A percentile compares a stretch with the other conserved stretches of the same genome.
Evolutionary conservation across 768 basidiomycete genomes (phyloP).

Genomic region (Lentinula sp.): DNA sequence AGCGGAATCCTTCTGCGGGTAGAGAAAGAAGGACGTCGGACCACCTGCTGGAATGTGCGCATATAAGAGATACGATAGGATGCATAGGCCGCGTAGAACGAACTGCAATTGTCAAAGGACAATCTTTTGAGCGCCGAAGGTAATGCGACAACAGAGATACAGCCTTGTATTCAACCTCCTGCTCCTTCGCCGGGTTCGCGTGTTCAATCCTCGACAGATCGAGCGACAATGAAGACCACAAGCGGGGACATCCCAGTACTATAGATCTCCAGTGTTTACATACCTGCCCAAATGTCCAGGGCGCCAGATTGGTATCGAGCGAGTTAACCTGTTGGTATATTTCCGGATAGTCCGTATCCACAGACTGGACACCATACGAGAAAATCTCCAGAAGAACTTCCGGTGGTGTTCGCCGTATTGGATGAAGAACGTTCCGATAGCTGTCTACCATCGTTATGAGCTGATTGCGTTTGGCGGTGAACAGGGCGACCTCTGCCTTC

Average conservation of each 20-base stretch:
- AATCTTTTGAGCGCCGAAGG: not conserved
- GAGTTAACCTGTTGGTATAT: not conserved
- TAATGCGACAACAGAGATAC: not conserved
- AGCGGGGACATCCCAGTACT: not conserved
- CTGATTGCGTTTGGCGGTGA: not conserved
- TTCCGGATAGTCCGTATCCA: not conserved
- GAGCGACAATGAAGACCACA: slow-evolving; percentile 3
- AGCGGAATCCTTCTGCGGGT: not conserved
- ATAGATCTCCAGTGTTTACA: not conserved
- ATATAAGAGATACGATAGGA: not conserved
- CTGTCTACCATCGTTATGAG: not conserved
- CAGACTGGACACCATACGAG: not conserved
- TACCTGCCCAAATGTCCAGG: not conserved
- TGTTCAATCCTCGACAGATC: not conserved
- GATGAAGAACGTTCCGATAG: not conserved
- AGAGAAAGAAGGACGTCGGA: not conserved
- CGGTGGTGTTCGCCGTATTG: not conserved
- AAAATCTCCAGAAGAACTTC: not conserved
- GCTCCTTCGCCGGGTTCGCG: not conserved
- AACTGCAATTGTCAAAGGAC: not conserved
- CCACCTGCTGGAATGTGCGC: not conserved
- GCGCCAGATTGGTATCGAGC: not conserved
- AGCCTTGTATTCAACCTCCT: not conserved
- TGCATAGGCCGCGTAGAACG: not conserved
- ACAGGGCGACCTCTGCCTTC: not conserved